phyloP scores from a whole-genome alignment of 805 yeast genomes.

The Dipodascopsis tothii region DNA sequence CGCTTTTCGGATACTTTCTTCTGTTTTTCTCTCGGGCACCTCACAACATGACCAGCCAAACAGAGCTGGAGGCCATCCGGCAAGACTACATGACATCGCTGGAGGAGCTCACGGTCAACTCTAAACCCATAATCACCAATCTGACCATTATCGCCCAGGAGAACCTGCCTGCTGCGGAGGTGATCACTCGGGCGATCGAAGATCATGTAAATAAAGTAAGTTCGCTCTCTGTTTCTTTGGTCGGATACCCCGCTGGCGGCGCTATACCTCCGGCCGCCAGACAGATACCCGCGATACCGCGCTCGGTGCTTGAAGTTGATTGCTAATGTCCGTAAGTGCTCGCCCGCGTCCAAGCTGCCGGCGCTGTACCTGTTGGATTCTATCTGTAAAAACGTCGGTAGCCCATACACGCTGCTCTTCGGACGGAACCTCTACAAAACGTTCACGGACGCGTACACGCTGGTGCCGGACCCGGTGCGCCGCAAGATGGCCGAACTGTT shows the following conservation, averaged over 20 bases:
- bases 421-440: slow-evolving; percentile 61
- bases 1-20: too few relatives aligned
- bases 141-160: slow-evolving; percentile 83
- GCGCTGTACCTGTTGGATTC: slow-evolving; percentile 83
- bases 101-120: slow-evolving; percentile 73
- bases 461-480: slow-evolving; percentile 69
- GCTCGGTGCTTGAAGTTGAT: background rate
- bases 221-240: background rate
- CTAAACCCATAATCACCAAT: slow-evolving; percentile 80
- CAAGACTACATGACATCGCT: slow-evolving; percentile 67
- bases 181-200: slow-evolving; percentile 68
- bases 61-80: slow-evolving; percentile 33
- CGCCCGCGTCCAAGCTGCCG: slow-evolving; percentile 77
- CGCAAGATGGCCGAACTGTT: slow-evolving; percentile 67
- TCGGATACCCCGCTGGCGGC: too few relatives aligned
- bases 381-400: slow-evolving; percentile 81
- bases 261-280: too few relatives aligned
- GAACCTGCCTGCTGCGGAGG: slow-evolving; percentile 66
- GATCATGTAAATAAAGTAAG: slow-evolving; percentile 56
- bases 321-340: slow-evolving; percentile 35
- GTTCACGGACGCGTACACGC: slow-evolving; percentile 69
- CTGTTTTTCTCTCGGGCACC: too few relatives aligned
- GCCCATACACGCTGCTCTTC: slow-evolving; percentile 77
- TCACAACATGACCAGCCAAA: slow-evolving; percentile 13
- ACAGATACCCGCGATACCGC: too few relatives aligned